Conservation (phyloP, 306 rosid genomes). For the Calophaca sinica region DNA sequence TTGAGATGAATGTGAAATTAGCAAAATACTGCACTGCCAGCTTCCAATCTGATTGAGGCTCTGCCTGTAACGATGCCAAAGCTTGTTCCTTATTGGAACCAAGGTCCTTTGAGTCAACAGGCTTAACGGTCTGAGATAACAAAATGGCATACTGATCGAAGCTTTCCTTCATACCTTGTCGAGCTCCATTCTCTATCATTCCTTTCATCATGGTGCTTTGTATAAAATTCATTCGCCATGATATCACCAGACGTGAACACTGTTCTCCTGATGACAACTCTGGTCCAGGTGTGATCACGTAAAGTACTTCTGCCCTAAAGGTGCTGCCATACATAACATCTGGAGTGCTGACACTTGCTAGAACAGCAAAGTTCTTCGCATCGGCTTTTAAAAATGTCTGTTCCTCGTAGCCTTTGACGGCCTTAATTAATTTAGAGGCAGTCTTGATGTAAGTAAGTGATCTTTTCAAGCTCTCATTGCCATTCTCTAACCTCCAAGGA, state of each 20-base stretch:
- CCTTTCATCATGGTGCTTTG: conserved; percentile 99
- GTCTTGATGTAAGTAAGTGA: conserved; percentile 76
- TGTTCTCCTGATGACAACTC: conserved; percentile 82
- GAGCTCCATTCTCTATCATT: conserved; percentile 91
- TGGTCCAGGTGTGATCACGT: conserved; percentile 84
- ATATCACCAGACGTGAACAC: conserved; percentile 77
- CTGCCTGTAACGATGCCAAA: conserved; percentile 82
- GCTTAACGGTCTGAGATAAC: conserved; percentile 73
- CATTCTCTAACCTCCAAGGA: conserved; percentile 77
- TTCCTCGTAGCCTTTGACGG: conserved; percentile 83
- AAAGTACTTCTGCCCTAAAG: conserved; percentile 76
- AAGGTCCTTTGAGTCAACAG: conserved; percentile 80
- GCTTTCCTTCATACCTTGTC: conserved; percentile 92
- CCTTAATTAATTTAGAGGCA: conserved; percentile 75
- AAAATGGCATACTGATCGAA: conserved; percentile 72
- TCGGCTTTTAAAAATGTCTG: conserved; percentile 87
- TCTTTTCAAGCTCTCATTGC: conserved; percentile 62
- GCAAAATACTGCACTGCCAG: conserved; percentile 78
- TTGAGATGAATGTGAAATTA: conserved; percentile 67
- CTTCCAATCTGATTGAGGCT: conserved; percentile 74
- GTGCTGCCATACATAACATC: conserved; percentile 91
- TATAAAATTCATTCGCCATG: conserved; percentile 87
- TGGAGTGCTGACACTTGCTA: conserved; percentile 75
- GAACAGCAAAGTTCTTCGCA: conserved; percentile 73
- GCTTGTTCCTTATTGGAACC: conserved; percentile 84